Conservation (phyloP, 805 yeast genomes). For the Grigorovia jiainica region DNA sequence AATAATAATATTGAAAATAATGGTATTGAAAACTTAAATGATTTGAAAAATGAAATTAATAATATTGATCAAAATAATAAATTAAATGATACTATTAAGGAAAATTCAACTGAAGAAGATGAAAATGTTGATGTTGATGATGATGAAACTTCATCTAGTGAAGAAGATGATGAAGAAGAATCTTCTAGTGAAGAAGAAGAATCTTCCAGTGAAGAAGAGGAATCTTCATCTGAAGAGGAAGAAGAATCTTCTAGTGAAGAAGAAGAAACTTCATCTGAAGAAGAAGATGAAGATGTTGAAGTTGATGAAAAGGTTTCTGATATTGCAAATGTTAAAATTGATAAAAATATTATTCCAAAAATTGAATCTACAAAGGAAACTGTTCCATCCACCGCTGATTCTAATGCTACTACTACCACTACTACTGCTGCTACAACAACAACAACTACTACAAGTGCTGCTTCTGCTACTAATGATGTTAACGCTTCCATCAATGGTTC, state of each 20-base stretch:
- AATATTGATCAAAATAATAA: slow-evolving; percentile 3
- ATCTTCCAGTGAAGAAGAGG: slow-evolving; percentile 2
- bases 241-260: slow-evolving; percentile 2
- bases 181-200: slow-evolving; percentile 3
- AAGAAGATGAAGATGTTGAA: slow-evolving; percentile 6
- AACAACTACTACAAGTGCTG: slow-evolving; percentile 14
- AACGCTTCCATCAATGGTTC: no score
- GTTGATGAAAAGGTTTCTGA: slow-evolving; percentile 1
- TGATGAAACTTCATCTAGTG: slow-evolving; percentile 1
- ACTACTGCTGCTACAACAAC: slow-evolving; percentile 3
- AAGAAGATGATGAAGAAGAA: slow-evolving; percentile 7
- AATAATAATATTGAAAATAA: slow-evolving; percentile 4
- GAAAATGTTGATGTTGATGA: slow-evolving; percentile 7
- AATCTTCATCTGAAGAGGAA: neutral
- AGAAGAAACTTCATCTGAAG: slow-evolving; percentile 1
- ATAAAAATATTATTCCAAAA: slow-evolving; percentile 3
- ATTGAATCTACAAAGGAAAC: slow-evolving; percentile 3
- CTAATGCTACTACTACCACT: slow-evolving; percentile 1
- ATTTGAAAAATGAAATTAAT: slow-evolving; percentile 29
- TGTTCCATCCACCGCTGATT: slow-evolving; percentile 4
- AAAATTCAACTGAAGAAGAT: slow-evolving; percentile 3
- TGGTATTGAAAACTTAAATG: slow-evolving; percentile 6
- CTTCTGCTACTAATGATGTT: slow-evolving; percentile 8
- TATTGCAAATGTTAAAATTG: slow-evolving; percentile 5
- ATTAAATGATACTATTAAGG: slow-evolving; percentile 5